phyloP scores from a whole-genome alignment of 192 early-diverging fungal species.

The Coemansia reversa region DNA sequence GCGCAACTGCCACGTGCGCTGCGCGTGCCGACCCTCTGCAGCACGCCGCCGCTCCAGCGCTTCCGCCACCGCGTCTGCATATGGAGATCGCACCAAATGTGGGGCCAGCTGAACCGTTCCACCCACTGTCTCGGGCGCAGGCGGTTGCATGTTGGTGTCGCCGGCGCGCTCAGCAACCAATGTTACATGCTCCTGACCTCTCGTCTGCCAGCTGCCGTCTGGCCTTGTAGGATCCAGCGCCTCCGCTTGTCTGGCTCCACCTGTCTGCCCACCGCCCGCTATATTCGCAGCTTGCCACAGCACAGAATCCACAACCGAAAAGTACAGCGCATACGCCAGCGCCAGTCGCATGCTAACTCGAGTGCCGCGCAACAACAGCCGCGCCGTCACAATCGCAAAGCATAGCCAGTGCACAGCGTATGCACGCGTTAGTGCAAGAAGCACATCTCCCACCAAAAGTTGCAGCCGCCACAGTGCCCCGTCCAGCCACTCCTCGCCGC shows the following conservation, averaged over 20 bases:
- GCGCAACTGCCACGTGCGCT: slow-evolving; percentile 16
- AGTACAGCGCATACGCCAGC: slow-evolving; percentile 21
- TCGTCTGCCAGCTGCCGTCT: no score
- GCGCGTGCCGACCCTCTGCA: slow-evolving; percentile 16
- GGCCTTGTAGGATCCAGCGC: neutral
- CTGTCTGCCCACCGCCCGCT: no score
- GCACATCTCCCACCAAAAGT: slow-evolving; percentile 3
- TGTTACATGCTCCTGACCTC: no score
- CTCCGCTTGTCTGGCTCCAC: neutral
- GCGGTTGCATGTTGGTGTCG: no score
- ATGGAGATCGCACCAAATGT: slow-evolving; percentile 22
- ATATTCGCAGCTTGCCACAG: slow-evolving; percentile 5
- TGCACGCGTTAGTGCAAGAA: slow-evolving; percentile 23
- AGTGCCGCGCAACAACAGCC: slow-evolving; percentile 9
- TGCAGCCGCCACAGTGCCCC: slow-evolving; percentile 30
- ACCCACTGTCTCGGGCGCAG: neutral
- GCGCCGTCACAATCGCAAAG: slow-evolving; percentile 22
- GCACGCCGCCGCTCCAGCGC: slow-evolving; percentile 20
- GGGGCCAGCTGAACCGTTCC: slow-evolving; percentile 1
- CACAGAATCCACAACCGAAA: slow-evolving; percentile 18
- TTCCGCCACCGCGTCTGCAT: slow-evolving; percentile 36
- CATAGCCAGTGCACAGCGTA: slow-evolving; percentile 35
- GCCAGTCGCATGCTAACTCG: slow-evolving; percentile 10
- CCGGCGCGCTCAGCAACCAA: neutral
- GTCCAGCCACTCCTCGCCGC: slow-evolving; percentile 32